phyloP scores from a whole-genome alignment of 2,329 filamentous ascomycete species.

The Apiospora kogelbergensis region DNA sequence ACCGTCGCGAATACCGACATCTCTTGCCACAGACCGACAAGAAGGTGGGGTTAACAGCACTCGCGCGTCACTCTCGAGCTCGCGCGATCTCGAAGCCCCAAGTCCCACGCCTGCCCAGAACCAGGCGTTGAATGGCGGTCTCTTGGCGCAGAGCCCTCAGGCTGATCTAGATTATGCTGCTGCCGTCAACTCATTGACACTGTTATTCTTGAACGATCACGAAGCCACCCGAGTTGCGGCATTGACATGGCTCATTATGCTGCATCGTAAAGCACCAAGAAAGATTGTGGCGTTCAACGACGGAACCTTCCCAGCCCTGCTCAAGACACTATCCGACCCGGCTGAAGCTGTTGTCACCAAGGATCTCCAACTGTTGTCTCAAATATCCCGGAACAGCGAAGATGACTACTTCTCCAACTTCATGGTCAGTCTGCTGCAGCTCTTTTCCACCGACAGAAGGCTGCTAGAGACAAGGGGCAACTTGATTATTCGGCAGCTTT shows the following conservation, averaged over 20 bases:
- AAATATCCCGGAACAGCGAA: slow-evolving; percentile 94
- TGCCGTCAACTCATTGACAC: slow-evolving; percentile 86
- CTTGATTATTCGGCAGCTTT: slow-evolving; percentile 92
- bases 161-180: slow-evolving; percentile 92
- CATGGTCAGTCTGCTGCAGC: slow-evolving; percentile 93
- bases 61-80: slow-evolving; percentile 52
- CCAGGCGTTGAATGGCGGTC: slow-evolving; percentile 43
- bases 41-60: slow-evolving; percentile 47
- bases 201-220: slow-evolving; percentile 94
- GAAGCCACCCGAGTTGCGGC: slow-evolving; percentile 94
- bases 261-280: slow-evolving; percentile 89
- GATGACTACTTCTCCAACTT: slow-evolving; percentile 98
- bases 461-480: slow-evolving; percentile 91
- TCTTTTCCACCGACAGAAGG: slow-evolving; percentile 92
- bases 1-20: slow-evolving; percentile 40
- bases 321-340: slow-evolving; percentile 95
- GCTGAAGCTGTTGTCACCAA: slow-evolving; percentile 94
- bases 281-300: slow-evolving; percentile 96
- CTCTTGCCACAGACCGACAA: slow-evolving; percentile 43
- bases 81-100: slow-evolving; percentile 51
- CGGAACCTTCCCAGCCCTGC: slow-evolving; percentile 90
- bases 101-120: slow-evolving; percentile 53
- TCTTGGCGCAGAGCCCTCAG: slow-evolving; percentile 42
- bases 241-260: slow-evolving; percentile 95
- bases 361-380: slow-evolving; percentile 88